These are phyloP conservation scores for Neopestalotiopsis clavispora DNA, from an alignment of 2,329 filamentous ascomycete genomes.

Conservation along the genomic window DNA sequence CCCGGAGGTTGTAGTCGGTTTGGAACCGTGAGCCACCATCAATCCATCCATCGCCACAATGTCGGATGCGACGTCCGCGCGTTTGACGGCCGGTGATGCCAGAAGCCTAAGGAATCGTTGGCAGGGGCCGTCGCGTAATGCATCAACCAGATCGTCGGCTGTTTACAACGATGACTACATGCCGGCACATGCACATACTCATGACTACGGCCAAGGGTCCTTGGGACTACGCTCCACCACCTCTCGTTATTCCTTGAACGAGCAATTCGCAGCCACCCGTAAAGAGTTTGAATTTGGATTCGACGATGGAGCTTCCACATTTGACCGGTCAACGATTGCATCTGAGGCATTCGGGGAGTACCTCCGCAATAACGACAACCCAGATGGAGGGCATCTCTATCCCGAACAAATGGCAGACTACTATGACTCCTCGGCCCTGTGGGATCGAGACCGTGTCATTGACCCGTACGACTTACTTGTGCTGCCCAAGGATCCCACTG, in stretches of 20 bases:
- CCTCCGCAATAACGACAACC: background rate
- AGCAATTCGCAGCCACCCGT: constrained; percentile 53
- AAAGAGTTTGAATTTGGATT: constrained; percentile 53
- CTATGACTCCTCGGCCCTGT: constrained; percentile 6
- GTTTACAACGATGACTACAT: constrained; percentile 18
- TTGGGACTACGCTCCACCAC: constrained; percentile 37
- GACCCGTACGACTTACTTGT: constrained; percentile 53
- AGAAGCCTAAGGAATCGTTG: constrained; percentile 13
- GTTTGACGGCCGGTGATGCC: background rate
- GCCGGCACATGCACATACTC: constrained; percentile 8
- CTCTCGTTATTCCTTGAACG: constrained; percentile 51
- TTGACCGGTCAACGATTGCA: constrained; percentile 37
- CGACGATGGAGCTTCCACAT: constrained; percentile 51
- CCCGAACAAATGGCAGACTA: constrained; percentile 16
- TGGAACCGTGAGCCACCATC: background rate
- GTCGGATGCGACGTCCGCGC: constrained; percentile 1
- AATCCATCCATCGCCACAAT: background rate
- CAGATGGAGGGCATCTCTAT: background rate
- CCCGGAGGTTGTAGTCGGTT: background rate
- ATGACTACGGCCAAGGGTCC: constrained; percentile 11
- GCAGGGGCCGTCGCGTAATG: constrained; percentile 14
- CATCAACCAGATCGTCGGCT: constrained; percentile 19
- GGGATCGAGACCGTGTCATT: constrained; percentile 26
- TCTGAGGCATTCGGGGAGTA: constrained; percentile 20
- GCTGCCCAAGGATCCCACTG: constrained; percentile 41